Conservation (phyloP, 2,329 filamentous ascomycete genomes). For the Talaromyces piceae region DNA sequence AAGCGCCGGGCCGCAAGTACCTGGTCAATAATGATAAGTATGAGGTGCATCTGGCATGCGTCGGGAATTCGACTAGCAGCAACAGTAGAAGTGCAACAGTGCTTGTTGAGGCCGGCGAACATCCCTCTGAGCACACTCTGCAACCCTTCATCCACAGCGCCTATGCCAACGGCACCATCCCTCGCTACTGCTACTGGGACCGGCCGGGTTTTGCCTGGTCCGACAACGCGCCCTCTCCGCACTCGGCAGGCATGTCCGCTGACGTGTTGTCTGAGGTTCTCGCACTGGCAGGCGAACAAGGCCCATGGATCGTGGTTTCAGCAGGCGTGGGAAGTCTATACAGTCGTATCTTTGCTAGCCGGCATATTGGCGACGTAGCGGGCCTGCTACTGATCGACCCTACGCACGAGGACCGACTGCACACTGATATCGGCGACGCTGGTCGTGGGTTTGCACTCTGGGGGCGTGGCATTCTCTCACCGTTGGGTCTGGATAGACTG, state of each 20-base stretch:
- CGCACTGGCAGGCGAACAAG: constrained; percentile 68
- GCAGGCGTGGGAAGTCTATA: constrained; percentile 84
- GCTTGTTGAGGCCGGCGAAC: constrained; percentile 75
- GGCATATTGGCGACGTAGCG: constrained; percentile 65
- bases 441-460: constrained; percentile 75
- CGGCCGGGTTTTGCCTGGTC: constrained; percentile 82
- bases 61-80: constrained; percentile 58
- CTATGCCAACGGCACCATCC: constrained; percentile 71
- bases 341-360: constrained; percentile 80
- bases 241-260: constrained; percentile 87
- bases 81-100: constrained; percentile 63
- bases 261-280: constrained; percentile 84
- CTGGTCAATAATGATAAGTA: constrained; percentile 81
- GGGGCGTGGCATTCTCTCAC: constrained; percentile 77
- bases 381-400: constrained; percentile 83
- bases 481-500: constrained; percentile 75
- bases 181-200: constrained; percentile 91
- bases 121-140: constrained; percentile 69
- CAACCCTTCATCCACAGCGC: constrained; percentile 72
- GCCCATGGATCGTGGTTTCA: constrained; percentile 82
- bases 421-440: constrained; percentile 52
- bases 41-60: constrained; percentile 75
- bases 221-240: constrained; percentile 87
- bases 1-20: constrained; percentile 65
- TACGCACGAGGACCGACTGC: constrained; percentile 78